Conservation (phyloP, 257 asterid species). For the Cordia subcordata region DNA sequence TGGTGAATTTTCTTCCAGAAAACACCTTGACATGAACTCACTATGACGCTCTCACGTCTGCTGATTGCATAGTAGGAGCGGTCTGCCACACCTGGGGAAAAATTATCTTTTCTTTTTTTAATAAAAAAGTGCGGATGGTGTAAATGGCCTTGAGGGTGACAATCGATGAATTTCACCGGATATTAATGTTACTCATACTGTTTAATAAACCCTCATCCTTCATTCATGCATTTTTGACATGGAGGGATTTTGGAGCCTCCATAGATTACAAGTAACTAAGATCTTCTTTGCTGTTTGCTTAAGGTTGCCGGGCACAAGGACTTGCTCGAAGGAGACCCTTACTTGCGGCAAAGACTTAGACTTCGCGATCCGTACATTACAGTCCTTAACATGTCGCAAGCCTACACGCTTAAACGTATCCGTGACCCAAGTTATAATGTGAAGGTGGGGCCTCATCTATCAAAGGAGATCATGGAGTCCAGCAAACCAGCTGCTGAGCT, state of each 20-base stretch:
- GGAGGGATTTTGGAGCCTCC: neutral
- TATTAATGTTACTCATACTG: too few relatives aligned
- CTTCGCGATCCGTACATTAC: slow-evolving; percentile 89
- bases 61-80: too few relatives aligned
- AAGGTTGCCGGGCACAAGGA: slow-evolving; percentile 91
- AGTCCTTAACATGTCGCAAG: slow-evolving; percentile 67
- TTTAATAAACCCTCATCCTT: too few relatives aligned
- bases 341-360: slow-evolving; percentile 83
- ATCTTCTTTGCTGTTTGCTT: neutral
- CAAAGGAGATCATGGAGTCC: slow-evolving; percentile 58
- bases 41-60: too few relatives aligned
- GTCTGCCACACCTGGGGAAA: too few relatives aligned
- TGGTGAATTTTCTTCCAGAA: too few relatives aligned
- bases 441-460: slow-evolving; percentile 56
- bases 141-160: too few relatives aligned
- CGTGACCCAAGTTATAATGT: slow-evolving; percentile 76
- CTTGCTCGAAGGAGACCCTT: slow-evolving; percentile 89
- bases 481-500: slow-evolving; percentile 77
- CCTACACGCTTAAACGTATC: slow-evolving; percentile 70
- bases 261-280: neutral
- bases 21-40: too few relatives aligned
- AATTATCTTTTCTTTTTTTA: too few relatives aligned
- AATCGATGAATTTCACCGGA: too few relatives aligned
- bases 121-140: too few relatives aligned
- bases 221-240: too few relatives aligned